phyloP scores from a whole-genome alignment of 345 rosid species.

The Eutrema heterophyllum region DNA sequence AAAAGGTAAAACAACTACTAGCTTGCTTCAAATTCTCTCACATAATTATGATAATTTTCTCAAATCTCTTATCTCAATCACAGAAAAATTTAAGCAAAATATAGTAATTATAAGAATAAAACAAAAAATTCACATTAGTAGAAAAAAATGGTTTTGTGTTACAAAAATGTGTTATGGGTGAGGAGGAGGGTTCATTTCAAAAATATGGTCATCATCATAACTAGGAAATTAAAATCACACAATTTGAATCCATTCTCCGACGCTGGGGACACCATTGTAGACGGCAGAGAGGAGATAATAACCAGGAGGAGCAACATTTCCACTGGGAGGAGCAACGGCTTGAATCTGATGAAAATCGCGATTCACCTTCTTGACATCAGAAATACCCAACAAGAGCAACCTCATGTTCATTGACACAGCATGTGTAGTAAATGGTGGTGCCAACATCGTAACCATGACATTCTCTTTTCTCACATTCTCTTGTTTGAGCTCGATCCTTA shows the following conservation, averaged over 20 bases:
- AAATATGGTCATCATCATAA: background rate
- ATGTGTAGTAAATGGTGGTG: constrained; percentile 68
- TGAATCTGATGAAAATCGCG: constrained; percentile 15
- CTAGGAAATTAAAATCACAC: constrained; percentile 3
- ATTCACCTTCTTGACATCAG: background rate
- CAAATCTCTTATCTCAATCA: background rate
- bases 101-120: background rate
- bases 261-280: constrained; percentile 47
- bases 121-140: background rate
- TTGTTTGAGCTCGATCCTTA: constrained; percentile 24
- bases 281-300: constrained; percentile 45
- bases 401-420: constrained; percentile 66
- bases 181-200: background rate
- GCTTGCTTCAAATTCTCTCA: too few relatives aligned
- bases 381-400: constrained; percentile 33
- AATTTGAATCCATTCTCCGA: constrained; percentile 47
- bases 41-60: too few relatives aligned
- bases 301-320: constrained; percentile 54
- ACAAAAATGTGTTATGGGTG: background rate
- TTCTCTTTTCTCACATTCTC: background rate
- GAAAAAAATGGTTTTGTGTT: background rate
- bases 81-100: background rate
- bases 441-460: constrained; percentile 41
- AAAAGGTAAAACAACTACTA: too few relatives aligned
- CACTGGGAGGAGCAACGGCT: constrained; percentile 36